Base-by-base conservation (phyloP, 345 rosid genomes). In the Draba incana region DNA sequence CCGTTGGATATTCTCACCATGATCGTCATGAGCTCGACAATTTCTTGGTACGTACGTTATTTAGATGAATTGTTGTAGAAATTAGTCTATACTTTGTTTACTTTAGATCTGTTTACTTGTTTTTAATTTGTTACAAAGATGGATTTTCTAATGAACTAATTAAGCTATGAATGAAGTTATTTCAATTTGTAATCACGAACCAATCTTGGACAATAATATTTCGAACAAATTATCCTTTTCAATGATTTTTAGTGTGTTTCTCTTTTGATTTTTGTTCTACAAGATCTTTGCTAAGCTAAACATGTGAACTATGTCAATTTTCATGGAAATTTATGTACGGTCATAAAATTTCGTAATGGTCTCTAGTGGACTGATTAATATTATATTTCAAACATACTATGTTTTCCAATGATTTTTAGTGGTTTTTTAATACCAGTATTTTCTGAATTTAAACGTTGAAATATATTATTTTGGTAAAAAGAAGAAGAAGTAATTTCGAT, bases 11-110 rank as follows among this genome's bases (percentile, higher is more conserved):
- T 69, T 61, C 72, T 2, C 87, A 76, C 7, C 94, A 80, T 72
- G 97, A 90, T 51, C 85, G 89, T 67, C 98, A 93, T 52, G 97
- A 93, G 69, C 98, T 93, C 38, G 96, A 93, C 64, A 84, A 87
- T 74, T 90, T 93, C 83, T 78, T 93, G 97, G 98, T 93, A 79
- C 48, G 72, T 38, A 79, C 48, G 72, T 38, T 9, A 10, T 47
- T 58, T 61, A 16, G 1, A 20, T 23, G n/a, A 24, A 2, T 38
- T 45, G 0, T 58, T 57, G 3, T 37, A 23, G 8, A 10, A 38
- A 12, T 15, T 62, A 38, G 4, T 39, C 35, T 23, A 3, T 35
- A 27, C 10, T 37, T 51, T 56, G 2, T 3, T 50, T 16, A 37
- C 24, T 25, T 43, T 58, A 28, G 31, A 28, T 43, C 23, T 73